Percentiles rank a stretch among this genome's conserved stretches.
These are phyloP conservation scores for Trichocladium antarcticum DNA, from an alignment of 495 filamentous ascomycete genomes.

Conservation along the genomic window DNA sequence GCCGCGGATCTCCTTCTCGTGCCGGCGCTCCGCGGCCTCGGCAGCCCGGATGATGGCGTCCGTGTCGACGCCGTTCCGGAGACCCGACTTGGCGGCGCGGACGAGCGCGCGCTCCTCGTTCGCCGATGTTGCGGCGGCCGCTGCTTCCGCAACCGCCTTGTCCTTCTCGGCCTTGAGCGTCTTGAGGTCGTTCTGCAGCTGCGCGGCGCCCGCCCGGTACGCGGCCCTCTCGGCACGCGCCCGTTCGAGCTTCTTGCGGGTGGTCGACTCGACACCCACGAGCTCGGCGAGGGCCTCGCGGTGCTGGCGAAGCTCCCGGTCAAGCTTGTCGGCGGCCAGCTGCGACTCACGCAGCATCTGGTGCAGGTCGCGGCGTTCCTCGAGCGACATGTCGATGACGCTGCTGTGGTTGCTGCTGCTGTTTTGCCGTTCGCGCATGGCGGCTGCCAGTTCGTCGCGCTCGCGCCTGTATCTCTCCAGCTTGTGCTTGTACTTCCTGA, in stretches of 20 bases:
- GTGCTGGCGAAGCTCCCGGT: constrained; percentile 33
- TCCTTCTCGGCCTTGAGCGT: constrained; percentile 31
- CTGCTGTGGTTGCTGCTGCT: constrained; percentile 20
- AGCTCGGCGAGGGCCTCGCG: constrained; percentile 28
- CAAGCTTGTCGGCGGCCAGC: constrained; percentile 39
- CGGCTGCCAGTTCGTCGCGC: constrained; percentile 23
- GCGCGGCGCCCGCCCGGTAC: constrained; percentile 35
- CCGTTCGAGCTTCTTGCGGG: constrained; percentile 39
- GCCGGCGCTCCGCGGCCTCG: constrained; percentile 47
- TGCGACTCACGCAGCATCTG: constrained; percentile 57
- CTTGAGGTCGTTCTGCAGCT: constrained; percentile 33
- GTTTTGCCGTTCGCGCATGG: constrained; percentile 23
- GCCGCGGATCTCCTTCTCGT: constrained; percentile 71
- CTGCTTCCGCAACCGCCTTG: constrained; percentile 19
- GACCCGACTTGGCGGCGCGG: not conserved
- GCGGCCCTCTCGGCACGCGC: constrained; percentile 34
- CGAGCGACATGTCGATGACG: constrained; percentile 25
- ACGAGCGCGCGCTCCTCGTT: constrained; percentile 13
- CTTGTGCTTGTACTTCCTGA: constrained; percentile 44
- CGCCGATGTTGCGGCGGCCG: constrained; percentile 12
- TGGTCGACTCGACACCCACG: constrained; percentile 19
- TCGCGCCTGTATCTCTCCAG: constrained; percentile 38
- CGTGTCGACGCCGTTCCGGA: constrained; percentile 18
- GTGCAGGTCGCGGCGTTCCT: constrained; percentile 52
- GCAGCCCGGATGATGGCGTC: constrained; percentile 39